Evolutionary conservation across 1,284 basidiomycete species (phyloP).

Genomic region (Cronartium ribicola): DNA sequence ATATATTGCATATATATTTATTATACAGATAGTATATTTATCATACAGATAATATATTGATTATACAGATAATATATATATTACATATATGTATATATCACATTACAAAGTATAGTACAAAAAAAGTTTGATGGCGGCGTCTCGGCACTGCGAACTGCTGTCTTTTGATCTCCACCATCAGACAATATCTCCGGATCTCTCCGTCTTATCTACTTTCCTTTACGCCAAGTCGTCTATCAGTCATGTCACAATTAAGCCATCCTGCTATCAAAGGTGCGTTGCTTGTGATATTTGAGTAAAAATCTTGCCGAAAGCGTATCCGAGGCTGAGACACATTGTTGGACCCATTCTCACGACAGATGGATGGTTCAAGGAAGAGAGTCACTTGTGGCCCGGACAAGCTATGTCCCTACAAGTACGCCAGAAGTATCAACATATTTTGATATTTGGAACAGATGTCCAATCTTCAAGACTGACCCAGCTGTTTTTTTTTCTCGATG

Average conservation of each 20-base stretch:
- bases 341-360: constrained; percentile 56
- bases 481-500: background rate
- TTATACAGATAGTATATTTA: too few species aligned
- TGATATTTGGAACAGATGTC: background rate
- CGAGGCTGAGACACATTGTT: background rate
- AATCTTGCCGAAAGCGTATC: background rate
- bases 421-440: background rate
- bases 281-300: background rate
- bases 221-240: too few species aligned
- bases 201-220: too few species aligned
- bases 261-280: constrained; percentile 1
- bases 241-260: constrained; percentile 1
- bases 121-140: too few species aligned
- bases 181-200: too few species aligned
- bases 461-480: background rate
- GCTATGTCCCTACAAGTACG: constrained; percentile 47
- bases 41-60: too few species aligned
- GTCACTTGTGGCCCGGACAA: constrained; percentile 86
- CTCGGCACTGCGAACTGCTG: too few species aligned
- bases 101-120: too few species aligned
- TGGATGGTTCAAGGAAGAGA: constrained; percentile 97
- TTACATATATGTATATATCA: too few species aligned
- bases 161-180: too few species aligned
- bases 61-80: too few species aligned
- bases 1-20: too few species aligned